These are phyloP conservation scores for Saccharomycopsis sp. DNA, from an alignment of 805 yeast species.

Conservation along the genomic window DNA sequence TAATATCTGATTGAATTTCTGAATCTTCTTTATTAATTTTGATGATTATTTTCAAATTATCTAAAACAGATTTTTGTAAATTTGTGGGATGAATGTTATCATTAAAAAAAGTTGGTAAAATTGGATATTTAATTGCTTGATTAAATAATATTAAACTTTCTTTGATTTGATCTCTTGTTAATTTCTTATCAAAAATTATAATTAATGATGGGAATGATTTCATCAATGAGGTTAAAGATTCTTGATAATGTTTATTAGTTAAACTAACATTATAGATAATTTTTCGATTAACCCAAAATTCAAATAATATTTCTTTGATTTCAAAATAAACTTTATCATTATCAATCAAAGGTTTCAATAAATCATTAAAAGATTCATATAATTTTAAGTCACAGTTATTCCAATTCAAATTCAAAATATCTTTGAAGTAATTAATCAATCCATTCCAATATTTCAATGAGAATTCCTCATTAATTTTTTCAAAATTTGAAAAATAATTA, in stretches of 20 bases:
- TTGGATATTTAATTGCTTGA: slow-evolving; percentile 62
- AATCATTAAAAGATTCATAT: slow-evolving; percentile 41
- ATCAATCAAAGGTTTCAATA: slow-evolving; percentile 29
- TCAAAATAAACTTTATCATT: slow-evolving; percentile 21
- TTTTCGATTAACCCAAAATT: slow-evolving; percentile 39
- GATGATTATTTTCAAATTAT: slow-evolving; percentile 29
- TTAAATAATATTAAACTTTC: slow-evolving; percentile 48
- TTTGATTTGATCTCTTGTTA: slow-evolving; percentile 31
- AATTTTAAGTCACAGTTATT: slow-evolving; percentile 45
- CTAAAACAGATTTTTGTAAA: slow-evolving; percentile 51
- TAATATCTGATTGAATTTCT: slow-evolving; percentile 33
- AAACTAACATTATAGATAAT: slow-evolving; percentile 34
- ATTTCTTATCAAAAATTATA: slow-evolving; percentile 25
- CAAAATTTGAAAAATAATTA: slow-evolving; percentile 35
- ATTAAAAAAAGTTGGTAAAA: slow-evolving; percentile 44
- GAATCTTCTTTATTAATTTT: slow-evolving; percentile 23
- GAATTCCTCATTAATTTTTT: slow-evolving; percentile 19
- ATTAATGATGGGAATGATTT: slow-evolving; percentile 41
- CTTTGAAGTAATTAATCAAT: slow-evolving; percentile 39
- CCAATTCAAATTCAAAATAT: slow-evolving; percentile 32
- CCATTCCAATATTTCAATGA: slow-evolving; percentile 41
- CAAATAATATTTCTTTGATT: slow-evolving; percentile 31
- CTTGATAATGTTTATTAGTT: slow-evolving; percentile 41
- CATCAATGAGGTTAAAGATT: slow-evolving; percentile 46
- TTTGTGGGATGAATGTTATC: slow-evolving; percentile 52